These are phyloP conservation scores for Mytilinidion resinicola DNA, from an alignment of 495 filamentous ascomycete species.

Conservation along the genomic window DNA sequence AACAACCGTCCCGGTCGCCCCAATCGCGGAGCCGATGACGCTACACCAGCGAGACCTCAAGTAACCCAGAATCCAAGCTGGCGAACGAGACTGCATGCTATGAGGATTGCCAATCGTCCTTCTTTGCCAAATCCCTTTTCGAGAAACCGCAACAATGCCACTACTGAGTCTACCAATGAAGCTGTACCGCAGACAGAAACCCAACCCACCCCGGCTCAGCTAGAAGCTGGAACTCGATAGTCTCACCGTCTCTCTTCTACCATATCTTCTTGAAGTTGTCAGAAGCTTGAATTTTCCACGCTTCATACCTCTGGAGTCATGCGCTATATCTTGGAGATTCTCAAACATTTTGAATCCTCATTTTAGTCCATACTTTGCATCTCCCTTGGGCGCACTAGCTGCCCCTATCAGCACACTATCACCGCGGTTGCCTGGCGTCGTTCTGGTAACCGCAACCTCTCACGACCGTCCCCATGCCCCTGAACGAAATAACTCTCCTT, in stretches of 20 bases:
- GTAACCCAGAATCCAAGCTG: constrained; percentile 2
- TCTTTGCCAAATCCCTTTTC: constrained; percentile 8
- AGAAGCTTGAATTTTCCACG: too few relatives aligned
- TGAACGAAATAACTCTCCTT: too few relatives aligned
- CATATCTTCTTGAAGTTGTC: too few relatives aligned
- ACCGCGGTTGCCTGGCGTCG: too few relatives aligned
- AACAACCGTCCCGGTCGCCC: constrained; percentile 11
- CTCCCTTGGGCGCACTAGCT: too few relatives aligned
- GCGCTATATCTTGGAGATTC: too few relatives aligned
- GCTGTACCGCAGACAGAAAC: background rate
- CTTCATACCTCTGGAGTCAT: too few relatives aligned
- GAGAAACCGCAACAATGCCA: constrained; percentile 10
- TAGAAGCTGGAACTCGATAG: constrained; percentile 27
- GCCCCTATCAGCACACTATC: too few relatives aligned
- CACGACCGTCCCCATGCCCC: too few relatives aligned
- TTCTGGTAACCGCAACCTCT: too few relatives aligned
- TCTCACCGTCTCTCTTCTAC: background rate
- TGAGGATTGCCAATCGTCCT: constrained; percentile 1
- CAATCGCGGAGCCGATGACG: background rate
- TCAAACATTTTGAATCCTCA: too few relatives aligned
- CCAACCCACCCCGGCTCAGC: constrained; percentile 24
- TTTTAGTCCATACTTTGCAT: too few relatives aligned
- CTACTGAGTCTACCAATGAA: constrained; percentile 1
- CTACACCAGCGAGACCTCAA: background rate
- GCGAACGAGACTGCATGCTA: constrained; percentile 4